phyloP scores from a whole-genome alignment of 78 protist genomes.

The Emiliania huxleyi region DNA sequence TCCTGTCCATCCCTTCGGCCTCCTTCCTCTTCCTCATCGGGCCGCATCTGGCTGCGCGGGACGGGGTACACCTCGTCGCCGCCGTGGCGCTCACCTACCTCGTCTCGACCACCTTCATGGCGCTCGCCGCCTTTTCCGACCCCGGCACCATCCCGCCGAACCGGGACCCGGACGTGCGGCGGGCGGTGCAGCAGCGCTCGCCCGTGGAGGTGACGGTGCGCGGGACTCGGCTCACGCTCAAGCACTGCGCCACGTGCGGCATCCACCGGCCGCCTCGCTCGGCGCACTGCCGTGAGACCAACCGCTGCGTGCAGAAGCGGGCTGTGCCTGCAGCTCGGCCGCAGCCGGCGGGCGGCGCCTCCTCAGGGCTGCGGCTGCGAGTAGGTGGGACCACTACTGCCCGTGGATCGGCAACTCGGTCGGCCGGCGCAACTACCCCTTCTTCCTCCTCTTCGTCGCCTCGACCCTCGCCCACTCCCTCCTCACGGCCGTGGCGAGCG shows the following conservation, averaged over 20 bases:
- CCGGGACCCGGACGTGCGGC: background rate
- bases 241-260: slow-evolving; percentile 64
- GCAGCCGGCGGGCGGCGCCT: background rate
- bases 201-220: background rate
- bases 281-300: slow-evolving; percentile 63
- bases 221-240: background rate
- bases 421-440: slow-evolving; percentile 63
- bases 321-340: background rate
- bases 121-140: background rate
- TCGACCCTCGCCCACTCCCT: background rate
- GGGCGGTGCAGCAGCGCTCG: background rate
- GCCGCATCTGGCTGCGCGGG: background rate
- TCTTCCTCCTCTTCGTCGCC: slow-evolving; percentile 35
- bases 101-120: background rate
- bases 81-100: background rate
- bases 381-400: slow-evolving; percentile 63
- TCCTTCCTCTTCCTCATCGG: background rate
- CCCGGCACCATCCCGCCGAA: background rate
- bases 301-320: slow-evolving; percentile 49
- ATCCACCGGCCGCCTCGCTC: slow-evolving; percentile 70
- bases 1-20: background rate
- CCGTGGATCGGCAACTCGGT: slow-evolving; percentile 69
- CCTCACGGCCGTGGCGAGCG: background rate
- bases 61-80: background rate
- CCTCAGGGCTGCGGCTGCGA: too few species aligned